Base-by-base conservation (phyloP, 2,329 filamentous ascomycete species). In the Epicoccum nigrum region DNA sequence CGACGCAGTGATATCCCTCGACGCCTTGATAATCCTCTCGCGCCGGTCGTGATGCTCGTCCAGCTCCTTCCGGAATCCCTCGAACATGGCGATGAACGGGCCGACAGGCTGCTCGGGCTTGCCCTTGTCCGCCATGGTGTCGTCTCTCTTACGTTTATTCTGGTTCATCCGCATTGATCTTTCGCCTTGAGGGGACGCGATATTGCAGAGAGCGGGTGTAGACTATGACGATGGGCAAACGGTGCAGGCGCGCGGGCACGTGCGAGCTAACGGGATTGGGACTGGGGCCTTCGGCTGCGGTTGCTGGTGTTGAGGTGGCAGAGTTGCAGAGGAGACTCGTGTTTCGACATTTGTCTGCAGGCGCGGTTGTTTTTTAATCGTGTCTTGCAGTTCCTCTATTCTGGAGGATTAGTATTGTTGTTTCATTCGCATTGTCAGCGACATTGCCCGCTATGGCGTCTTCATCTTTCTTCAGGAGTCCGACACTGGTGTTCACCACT, bases 41-140 rank as follows among this genome's bases (percentile, higher is more conserved):
- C 92, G 84, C 13, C 94, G 87, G 74, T 97, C 94, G 73, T 99
- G 90, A 71, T 97, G 93, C 75, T 94, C 86, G 68, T 99, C 94
- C 21, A 99, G 81, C 75, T 97, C 92, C 65, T 88, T 82, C 43
- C 92, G 87, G 72, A 97, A 96, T 7, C 73, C 77, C 72, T 90
- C 88, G 71, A 99, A 99, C 82, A 97, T 92, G 59, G 86, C 71
- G 54, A 82, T 71, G 55, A 80, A 79, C 2, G 77, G 76, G 49
- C 79, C 79, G 7, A 60, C 35, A 15, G 63, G 51, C 54, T 70
- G 66, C 30, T 67, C 67, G 20, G 61, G 48, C 56, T 67, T 68
- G 16, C 45, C 45, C 38, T 62, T 58, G 5, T 69, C 68, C 44
- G 54, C 65, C 70, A 74, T 74, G 9, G 57, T 62, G 53, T 65